Percentiles rank a stretch among this genome's conserved stretches.
These are phyloP conservation scores for Alternaria sp. DNA, from an alignment of 2,329 filamentous ascomycete species.

Conservation along the genomic window DNA sequence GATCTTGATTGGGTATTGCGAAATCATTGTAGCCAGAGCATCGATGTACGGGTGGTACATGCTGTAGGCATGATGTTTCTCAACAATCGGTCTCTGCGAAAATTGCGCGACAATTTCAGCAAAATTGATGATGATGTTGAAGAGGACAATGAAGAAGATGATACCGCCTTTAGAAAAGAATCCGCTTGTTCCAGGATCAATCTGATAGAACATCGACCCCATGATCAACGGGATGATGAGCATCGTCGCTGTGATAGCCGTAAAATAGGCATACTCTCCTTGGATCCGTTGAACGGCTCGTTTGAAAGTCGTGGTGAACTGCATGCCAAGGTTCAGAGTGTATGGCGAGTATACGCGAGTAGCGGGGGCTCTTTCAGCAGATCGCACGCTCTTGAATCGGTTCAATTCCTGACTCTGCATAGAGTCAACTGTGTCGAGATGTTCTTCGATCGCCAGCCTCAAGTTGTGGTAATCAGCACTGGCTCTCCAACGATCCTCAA, in stretches of 20 bases:
- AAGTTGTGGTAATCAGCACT: neutral
- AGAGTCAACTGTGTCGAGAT: neutral
- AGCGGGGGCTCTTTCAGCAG: neutral
- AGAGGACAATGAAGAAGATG: conserved; percentile 84
- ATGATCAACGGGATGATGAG: conserved; percentile 75
- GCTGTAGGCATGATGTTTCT: conserved; percentile 84
- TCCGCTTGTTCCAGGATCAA: neutral
- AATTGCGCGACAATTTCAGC: conserved; percentile 58
- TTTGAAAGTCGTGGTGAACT: neutral
- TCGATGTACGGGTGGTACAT: conserved; percentile 87
- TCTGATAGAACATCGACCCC: conserved; percentile 78
- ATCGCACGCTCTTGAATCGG: neutral
- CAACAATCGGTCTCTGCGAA: conserved; percentile 80
- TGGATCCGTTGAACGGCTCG: neutral
- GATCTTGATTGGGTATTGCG: conserved; percentile 57
- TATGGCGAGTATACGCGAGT: neutral
- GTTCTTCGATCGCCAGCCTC: conserved; percentile 70
- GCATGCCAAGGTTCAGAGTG: neutral
- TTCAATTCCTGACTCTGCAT: neutral
- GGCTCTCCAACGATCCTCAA: conserved; percentile 55
- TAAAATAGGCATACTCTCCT: neutral
- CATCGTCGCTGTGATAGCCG: neutral
- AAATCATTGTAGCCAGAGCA: conserved; percentile 61
- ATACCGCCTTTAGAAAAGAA: conserved; percentile 48
- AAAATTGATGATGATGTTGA: conserved; percentile 76